These are phyloP conservation scores for Stemphylium beticola DNA, from an alignment of 2,329 filamentous ascomycete genomes.

Conservation along the genomic window DNA sequence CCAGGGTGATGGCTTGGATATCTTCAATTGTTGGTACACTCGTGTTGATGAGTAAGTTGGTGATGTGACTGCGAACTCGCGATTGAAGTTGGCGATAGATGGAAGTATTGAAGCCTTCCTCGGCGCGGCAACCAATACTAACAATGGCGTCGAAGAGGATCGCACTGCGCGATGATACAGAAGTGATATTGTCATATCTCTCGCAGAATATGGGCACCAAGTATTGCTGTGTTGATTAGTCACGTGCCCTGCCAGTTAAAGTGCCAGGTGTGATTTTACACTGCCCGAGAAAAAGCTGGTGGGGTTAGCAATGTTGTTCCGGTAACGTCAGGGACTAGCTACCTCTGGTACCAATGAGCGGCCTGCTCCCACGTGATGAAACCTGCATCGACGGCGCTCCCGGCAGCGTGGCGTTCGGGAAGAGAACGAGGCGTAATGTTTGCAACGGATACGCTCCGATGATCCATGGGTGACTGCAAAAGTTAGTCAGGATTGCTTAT, in stretches of 20 bases:
- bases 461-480: slow-evolving; percentile 4
- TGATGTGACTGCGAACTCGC: slow-evolving; percentile 50
- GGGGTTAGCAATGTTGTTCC: slow-evolving; percentile 3
- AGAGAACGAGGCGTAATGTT: slow-evolving; percentile 1
- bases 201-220: slow-evolving; percentile 59
- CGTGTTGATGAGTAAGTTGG: slow-evolving; percentile 54
- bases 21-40: slow-evolving; percentile 54
- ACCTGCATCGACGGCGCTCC: slow-evolving; percentile 32
- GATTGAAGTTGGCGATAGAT: slow-evolving; percentile 45
- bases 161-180: slow-evolving; percentile 55
- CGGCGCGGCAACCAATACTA: slow-evolving; percentile 59
- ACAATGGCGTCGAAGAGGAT: slow-evolving; percentile 61
- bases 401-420: slow-evolving; percentile 5
- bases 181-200: slow-evolving; percentile 53
- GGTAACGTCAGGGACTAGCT: background rate
- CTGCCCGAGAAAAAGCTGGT: slow-evolving; percentile 41
- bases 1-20: slow-evolving; percentile 59
- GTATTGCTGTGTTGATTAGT: slow-evolving; percentile 47
- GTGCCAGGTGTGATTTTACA: slow-evolving; percentile 20
- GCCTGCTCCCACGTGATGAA: slow-evolving; percentile 37
- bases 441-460: background rate
- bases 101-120: slow-evolving; percentile 50
- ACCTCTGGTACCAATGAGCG: slow-evolving; percentile 33
- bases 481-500: background rate
- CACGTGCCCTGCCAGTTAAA: too few relatives aligned